These are phyloP conservation scores for Saccharomyces hybrid DNA, from an alignment of 1,139 yeast species.

Conservation along the genomic window DNA sequence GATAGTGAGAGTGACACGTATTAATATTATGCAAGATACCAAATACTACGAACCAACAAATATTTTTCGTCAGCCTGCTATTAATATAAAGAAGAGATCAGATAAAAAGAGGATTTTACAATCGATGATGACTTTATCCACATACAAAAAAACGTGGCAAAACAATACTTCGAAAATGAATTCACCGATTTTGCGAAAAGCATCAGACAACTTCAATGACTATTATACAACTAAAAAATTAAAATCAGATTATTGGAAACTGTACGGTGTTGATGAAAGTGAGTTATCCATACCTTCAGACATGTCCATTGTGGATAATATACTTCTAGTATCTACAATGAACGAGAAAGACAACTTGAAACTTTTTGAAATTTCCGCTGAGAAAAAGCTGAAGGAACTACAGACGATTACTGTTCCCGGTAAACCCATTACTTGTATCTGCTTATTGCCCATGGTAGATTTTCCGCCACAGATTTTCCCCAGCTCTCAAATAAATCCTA, in stretches of 20 bases:
- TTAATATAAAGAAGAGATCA: conserved; percentile 13
- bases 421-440: conserved; percentile 15
- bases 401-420: conserved; percentile 26
- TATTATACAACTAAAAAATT: conserved; percentile 22
- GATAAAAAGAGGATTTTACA: neutral
- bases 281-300: conserved; percentile 10
- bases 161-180: conserved; percentile 14
- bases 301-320: conserved; percentile 13
- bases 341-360: conserved; percentile 16
- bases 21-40: neutral
- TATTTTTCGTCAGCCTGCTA: conserved; percentile 25
- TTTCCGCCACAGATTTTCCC: neutral
- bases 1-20: neutral
- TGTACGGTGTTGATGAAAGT: neutral
- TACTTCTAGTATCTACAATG: conserved; percentile 15
- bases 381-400: conserved; percentile 15
- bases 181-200: conserved; percentile 21
- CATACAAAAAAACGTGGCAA: conserved; percentile 15
- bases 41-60: conserved; percentile 21
- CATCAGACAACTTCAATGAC: conserved; percentile 26
- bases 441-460: conserved; percentile 10
- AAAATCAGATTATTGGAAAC: conserved; percentile 23
- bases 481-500: conserved; percentile 7
- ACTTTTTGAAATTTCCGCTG: conserved; percentile 11
- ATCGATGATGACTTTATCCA: conserved; percentile 5